These are phyloP conservation scores for Prunus salicina DNA, from an alignment of 306 rosid genomes.

Conservation along the genomic window DNA sequence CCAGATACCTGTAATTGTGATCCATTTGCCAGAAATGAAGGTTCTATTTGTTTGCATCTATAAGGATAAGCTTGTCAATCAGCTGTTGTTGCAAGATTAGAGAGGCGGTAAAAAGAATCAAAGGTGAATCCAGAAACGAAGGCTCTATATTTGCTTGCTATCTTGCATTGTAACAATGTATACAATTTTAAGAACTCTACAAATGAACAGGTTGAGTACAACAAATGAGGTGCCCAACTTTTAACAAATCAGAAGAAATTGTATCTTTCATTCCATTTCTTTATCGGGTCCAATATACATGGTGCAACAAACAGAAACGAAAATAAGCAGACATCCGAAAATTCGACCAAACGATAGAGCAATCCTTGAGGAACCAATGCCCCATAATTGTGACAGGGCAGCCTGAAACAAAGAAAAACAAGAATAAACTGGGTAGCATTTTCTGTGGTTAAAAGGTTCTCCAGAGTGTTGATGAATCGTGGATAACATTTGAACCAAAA, in stretches of 20 bases:
- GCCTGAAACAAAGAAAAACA: conserved; percentile 39
- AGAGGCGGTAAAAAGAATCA: neutral
- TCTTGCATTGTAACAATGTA: neutral
- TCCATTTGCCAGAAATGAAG: no score
- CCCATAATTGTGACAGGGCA: conserved; percentile 59
- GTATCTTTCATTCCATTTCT: conserved; percentile 42
- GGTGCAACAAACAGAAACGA: conserved; percentile 59
- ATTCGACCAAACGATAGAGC: conserved; percentile 54
- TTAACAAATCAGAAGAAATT: conserved; percentile 14
- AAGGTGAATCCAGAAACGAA: neutral
- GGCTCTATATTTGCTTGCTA: neutral
- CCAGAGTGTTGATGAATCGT: neutral
- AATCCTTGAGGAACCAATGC: conserved; percentile 37
- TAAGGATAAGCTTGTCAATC: no score
- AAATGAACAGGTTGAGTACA: neutral
- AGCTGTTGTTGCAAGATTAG: no score
- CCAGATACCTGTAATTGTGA: no score
- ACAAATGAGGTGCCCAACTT: neutral
- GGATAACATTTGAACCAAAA: neutral
- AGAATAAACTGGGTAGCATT: no score
- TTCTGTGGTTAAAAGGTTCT: neutral
- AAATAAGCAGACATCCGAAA: conserved; percentile 54
- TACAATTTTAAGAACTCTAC: neutral
- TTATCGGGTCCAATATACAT: conserved; percentile 76
- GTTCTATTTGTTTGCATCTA: no score